Conservation (phyloP, 495 filamentous ascomycete genomes). For the Talaromyces adpressus region DNA sequence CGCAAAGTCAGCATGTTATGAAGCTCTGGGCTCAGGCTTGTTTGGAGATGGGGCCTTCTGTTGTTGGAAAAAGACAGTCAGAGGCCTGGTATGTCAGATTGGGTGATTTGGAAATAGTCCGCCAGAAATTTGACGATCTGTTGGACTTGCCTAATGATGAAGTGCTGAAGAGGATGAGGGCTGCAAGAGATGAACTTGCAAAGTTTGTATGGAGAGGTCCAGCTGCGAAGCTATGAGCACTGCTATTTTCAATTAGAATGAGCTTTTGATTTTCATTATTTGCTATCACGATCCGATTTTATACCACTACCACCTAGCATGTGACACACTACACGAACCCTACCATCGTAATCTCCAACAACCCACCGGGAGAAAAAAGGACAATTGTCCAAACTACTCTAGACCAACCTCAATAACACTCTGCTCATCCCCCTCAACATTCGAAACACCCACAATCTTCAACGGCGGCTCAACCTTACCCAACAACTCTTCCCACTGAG, state of each 20-base stretch:
- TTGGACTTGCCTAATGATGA: conserved; percentile 1
- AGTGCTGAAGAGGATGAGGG: conserved; percentile 9
- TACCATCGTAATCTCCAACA: not conserved
- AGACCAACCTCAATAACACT: conserved; percentile 1
- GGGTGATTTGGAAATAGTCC: not conserved
- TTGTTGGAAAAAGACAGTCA: not conserved
- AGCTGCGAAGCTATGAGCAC: not conserved
- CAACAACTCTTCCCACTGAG: conserved; percentile 5
- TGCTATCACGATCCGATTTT: not conserved
- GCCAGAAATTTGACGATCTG: not conserved
- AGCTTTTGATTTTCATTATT: not conserved
- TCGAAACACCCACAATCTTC: not conserved
- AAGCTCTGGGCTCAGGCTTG: conserved; percentile 7
- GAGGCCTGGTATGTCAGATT: conserved; percentile 4
- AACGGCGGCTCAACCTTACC: not conserved
- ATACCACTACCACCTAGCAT: not conserved
- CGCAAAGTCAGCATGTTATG: conserved; percentile 7
- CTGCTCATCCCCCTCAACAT: not conserved
- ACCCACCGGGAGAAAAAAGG: not conserved
- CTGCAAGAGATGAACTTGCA: conserved; percentile 2
- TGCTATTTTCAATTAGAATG: not conserved
- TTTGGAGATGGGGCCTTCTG: not conserved
- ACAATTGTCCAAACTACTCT: not conserved
- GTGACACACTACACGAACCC: not conserved
- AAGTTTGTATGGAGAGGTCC: not conserved